Evolutionary conservation across 2,329 filamentous ascomycete genomes (phyloP).

Genomic region (Pseudogymnoascus sp.): DNA sequence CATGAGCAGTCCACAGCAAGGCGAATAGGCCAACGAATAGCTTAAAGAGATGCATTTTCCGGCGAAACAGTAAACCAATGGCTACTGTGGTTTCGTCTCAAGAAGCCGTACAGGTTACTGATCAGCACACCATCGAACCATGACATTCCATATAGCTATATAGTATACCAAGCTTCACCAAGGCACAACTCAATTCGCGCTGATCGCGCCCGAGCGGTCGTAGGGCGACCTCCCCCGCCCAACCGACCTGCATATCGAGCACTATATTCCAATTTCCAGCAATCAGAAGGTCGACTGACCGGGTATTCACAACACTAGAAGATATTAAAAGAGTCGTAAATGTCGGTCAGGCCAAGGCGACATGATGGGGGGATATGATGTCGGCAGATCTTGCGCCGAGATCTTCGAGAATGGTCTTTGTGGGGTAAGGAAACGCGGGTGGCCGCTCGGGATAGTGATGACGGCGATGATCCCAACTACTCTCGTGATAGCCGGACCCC

Average conservation of each 20-base stretch:
- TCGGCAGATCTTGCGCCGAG: neutral
- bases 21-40: slow-evolving; percentile 19
- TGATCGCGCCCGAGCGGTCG: neutral
- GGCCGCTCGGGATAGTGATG: neutral
- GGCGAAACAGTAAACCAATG: neutral
- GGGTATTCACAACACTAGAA: neutral
- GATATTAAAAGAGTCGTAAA: neutral
- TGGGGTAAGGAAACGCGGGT: slow-evolving; percentile 4
- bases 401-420: slow-evolving; percentile 10
- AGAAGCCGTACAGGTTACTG: neutral
- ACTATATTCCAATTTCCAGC: slow-evolving; percentile 6
- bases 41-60: slow-evolving; percentile 18
- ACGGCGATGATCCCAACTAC: neutral
- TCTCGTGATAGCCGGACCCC: neutral
- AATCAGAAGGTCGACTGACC: slow-evolving; percentile 6
- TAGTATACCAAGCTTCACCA: slow-evolving; percentile 10
- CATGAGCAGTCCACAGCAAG: slow-evolving; percentile 21
- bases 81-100: neutral
- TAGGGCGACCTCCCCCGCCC: slow-evolving; percentile 3
- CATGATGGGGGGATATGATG: neutral
- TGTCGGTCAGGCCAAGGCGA: neutral
- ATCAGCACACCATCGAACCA: neutral
- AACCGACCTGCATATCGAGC: neutral
- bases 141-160: slow-evolving; percentile 1
- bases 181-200: slow-evolving; percentile 10